These are phyloP conservation scores for Endoconidiophora polonica DNA, from an alignment of 2,329 filamentous ascomycete genomes.

Conservation along the genomic window DNA sequence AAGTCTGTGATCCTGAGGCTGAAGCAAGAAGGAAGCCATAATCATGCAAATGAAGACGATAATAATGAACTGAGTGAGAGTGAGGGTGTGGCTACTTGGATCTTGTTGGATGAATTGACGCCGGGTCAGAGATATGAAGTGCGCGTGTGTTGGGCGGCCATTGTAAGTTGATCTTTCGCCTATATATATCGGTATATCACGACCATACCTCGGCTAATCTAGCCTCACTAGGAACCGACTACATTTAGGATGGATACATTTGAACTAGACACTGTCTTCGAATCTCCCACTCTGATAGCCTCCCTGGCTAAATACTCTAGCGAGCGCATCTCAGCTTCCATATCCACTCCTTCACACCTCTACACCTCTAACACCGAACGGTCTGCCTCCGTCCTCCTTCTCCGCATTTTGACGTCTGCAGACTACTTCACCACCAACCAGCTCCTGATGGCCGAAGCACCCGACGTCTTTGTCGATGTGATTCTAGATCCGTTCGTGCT, in stretches of 20 bases:
- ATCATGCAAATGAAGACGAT: too few relatives aligned
- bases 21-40: neutral
- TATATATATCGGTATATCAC: neutral
- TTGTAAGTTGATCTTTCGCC: conserved; percentile 38
- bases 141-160: conserved; percentile 83
- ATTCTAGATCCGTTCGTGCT: conserved; percentile 70
- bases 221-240: conserved; percentile 57
- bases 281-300: conserved; percentile 43
- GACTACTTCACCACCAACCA: conserved; percentile 69
- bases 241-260: conserved; percentile 54
- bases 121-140: conserved; percentile 72
- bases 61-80: conserved; percentile 19
- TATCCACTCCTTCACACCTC: neutral
- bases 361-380: neutral
- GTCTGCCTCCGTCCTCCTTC: conserved; percentile 42
- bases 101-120: conserved; percentile 54
- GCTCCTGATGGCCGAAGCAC: conserved; percentile 57
- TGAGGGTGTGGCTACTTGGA: conserved; percentile 55
- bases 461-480: conserved; percentile 59
- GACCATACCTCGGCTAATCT: neutral
- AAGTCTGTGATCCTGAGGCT: conserved; percentile 44
- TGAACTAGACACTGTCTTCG: conserved; percentile 42
- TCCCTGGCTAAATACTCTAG: conserved; percentile 47
- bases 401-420: conserved; percentile 60
- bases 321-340: neutral